These are phyloP conservation scores for Trichoderma sp. DNA, from an alignment of 2,329 filamentous ascomycete species.

Conservation along the genomic window DNA sequence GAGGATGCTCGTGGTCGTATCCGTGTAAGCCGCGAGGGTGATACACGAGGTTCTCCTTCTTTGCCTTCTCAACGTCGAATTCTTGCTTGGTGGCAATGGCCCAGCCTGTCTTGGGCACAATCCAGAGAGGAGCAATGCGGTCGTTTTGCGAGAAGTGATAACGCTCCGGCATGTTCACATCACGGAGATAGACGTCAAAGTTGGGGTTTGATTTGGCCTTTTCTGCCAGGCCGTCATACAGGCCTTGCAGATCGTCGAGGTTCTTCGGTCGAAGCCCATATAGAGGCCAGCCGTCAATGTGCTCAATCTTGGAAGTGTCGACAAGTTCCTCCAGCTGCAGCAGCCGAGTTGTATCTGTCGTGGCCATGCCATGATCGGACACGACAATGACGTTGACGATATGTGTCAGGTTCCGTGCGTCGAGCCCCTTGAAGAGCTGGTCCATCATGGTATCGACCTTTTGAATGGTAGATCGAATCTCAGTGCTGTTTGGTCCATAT, in stretches of 20 bases:
- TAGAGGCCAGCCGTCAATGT: slow-evolving; percentile 91
- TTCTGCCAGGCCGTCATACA: slow-evolving; percentile 61
- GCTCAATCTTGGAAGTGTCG: slow-evolving; percentile 71
- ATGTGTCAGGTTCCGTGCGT: slow-evolving; percentile 76
- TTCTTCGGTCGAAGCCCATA: slow-evolving; percentile 82
- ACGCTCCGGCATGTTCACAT: slow-evolving; percentile 82
- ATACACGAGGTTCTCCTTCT: slow-evolving; percentile 64
- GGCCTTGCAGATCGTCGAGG: slow-evolving; percentile 57
- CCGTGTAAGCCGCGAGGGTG: slow-evolving; percentile 84
- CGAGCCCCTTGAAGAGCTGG: slow-evolving; percentile 69
- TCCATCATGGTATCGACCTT: slow-evolving; percentile 82
- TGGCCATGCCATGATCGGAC: slow-evolving; percentile 97
- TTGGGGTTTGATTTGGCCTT: slow-evolving; percentile 61
- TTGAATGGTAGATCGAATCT: slow-evolving; percentile 74
- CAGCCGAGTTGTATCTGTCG: slow-evolving; percentile 74
- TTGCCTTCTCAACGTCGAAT: slow-evolving; percentile 66
- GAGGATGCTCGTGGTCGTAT: slow-evolving; percentile 88
- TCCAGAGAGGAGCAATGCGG: slow-evolving; percentile 92
- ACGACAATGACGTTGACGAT: slow-evolving; percentile 96
- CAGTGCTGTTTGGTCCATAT: slow-evolving; percentile 91
- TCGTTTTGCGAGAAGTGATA: slow-evolving; percentile 89
- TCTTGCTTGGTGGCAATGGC: slow-evolving; percentile 79
- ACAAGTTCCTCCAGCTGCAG: slow-evolving; percentile 89
- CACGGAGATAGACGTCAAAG: slow-evolving; percentile 82
- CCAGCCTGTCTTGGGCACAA: slow-evolving; percentile 89